Evolutionary conservation across 352 stramenopile genomes (phyloP).

Genomic region (Globisporangium splendens): DNA sequence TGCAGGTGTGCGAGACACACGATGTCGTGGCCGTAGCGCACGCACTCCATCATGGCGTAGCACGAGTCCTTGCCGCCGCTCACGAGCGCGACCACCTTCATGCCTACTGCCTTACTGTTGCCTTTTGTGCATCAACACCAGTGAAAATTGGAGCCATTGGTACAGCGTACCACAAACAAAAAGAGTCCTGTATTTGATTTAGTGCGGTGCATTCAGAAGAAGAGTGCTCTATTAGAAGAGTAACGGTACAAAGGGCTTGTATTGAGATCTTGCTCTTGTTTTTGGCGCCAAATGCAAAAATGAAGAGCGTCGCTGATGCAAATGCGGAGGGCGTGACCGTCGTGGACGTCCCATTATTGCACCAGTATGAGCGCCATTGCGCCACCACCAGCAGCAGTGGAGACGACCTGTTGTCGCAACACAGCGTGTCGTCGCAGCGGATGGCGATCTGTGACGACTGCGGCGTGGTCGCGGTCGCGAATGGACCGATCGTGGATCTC

Average conservation of each 20-base stretch:
- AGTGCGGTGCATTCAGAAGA: not conserved
- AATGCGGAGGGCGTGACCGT: not conserved
- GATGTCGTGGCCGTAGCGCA: conserved; percentile 95
- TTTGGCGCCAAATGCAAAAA: not conserved
- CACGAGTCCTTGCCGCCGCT: conserved; percentile 99
- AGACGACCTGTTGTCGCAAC: no score
- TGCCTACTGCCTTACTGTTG: conserved; percentile 23
- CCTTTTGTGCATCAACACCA: conserved; percentile 10
- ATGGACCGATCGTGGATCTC: conserved; percentile 50
- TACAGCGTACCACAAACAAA: conserved; percentile 1
- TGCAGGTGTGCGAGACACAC: conserved; percentile 94
- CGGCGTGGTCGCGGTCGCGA: conserved; percentile 37
- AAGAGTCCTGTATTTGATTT: not conserved
- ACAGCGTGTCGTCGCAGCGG: conserved; percentile 14
- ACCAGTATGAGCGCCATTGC: no score
- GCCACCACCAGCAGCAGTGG: not conserved
- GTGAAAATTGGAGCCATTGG: not conserved
- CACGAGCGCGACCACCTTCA: conserved; percentile 98
- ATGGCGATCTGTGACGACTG: conserved; percentile 34
- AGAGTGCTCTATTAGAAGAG: no score
- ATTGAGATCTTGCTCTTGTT: not conserved
- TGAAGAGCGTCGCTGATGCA: not conserved
- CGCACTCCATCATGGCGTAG: conserved; percentile 96
- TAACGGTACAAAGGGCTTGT: no score
- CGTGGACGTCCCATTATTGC: no score